Percentiles rank a stretch among this genome's conserved stretches.
Evolutionary conservation across 495 filamentous ascomycete species (phyloP).

Genomic region (Tuber microsphaerosporum): DNA sequence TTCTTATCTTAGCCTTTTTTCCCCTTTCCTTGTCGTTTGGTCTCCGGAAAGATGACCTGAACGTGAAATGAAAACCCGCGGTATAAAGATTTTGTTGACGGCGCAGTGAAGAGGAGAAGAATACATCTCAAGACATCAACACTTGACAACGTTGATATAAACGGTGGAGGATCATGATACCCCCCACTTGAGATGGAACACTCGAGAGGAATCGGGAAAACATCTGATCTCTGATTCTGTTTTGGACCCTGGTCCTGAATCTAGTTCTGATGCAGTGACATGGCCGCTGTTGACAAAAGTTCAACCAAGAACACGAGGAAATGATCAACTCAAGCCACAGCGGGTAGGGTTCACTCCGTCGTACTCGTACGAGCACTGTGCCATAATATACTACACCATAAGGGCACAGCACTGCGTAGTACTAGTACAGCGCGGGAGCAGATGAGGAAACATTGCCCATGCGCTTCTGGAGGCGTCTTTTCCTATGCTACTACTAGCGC

Average conservation of each 20-base stretch:
- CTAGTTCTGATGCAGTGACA: background rate
- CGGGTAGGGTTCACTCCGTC: background rate
- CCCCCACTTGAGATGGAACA: background rate
- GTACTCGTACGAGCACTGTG: no score
- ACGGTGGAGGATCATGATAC: background rate
- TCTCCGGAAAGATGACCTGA: background rate
- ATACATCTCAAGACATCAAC: background rate
- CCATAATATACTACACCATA: no score
- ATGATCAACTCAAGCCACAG: background rate
- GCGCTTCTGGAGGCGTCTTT: background rate
- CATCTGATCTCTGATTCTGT: background rate
- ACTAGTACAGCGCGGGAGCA: background rate
- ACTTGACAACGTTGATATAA: background rate
- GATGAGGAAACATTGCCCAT: background rate
- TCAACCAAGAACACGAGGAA: background rate
- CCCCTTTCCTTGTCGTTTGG: background rate
- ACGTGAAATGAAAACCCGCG: background rate
- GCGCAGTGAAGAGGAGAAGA: background rate
- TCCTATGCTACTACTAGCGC: background rate
- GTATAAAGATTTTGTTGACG: background rate
- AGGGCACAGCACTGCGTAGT: no score
- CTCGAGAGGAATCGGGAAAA: background rate
- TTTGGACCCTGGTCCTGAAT: background rate
- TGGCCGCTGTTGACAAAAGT: background rate
- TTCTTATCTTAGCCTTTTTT: background rate